Conservation (phyloP, 2,329 filamentous ascomycete genomes). For the Dactylella cylindrospora region DNA sequence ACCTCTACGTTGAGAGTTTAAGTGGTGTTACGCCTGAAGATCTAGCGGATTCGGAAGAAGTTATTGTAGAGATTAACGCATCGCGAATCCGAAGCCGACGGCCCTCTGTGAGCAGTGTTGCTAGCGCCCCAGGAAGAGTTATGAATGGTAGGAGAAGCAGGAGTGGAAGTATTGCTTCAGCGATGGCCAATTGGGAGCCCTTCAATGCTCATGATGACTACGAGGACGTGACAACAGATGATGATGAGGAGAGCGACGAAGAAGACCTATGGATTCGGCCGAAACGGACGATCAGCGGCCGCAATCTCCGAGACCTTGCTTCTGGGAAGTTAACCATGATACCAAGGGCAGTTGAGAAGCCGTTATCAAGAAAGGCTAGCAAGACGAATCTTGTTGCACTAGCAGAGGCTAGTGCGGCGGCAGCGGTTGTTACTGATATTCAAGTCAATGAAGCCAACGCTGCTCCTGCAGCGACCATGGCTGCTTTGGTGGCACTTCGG, state of each 20-base stretch:
- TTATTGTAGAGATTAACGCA: slow-evolving; percentile 61
- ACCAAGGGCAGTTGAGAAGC: slow-evolving; percentile 34
- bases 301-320: slow-evolving; percentile 41
- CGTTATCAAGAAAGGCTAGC: slow-evolving; percentile 20
- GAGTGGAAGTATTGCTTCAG: slow-evolving; percentile 56
- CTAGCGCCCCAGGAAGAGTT: slow-evolving; percentile 55
- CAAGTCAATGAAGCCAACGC: slow-evolving; percentile 50
- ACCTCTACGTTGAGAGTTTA: slow-evolving; percentile 68
- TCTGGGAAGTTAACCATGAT: slow-evolving; percentile 36
- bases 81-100: slow-evolving; percentile 58
- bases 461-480: slow-evolving; percentile 63
- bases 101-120: slow-evolving; percentile 69
- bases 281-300: slow-evolving; percentile 49
- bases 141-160: slow-evolving; percentile 53
- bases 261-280: slow-evolving; percentile 51
- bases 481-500: slow-evolving; percentile 62
- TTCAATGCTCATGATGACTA: slow-evolving; percentile 53
- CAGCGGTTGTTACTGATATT: slow-evolving; percentile 45
- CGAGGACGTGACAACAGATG: slow-evolving; percentile 52
- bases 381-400: slow-evolving; percentile 50
- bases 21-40: slow-evolving; percentile 72
- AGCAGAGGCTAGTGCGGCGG: slow-evolving; percentile 46
- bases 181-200: slow-evolving; percentile 46
- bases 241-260: slow-evolving; percentile 49
- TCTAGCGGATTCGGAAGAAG: slow-evolving; percentile 65